These are phyloP conservation scores for Suillus subaureus DNA, from an alignment of 768 basidiomycete species.

Conservation along the genomic window DNA sequence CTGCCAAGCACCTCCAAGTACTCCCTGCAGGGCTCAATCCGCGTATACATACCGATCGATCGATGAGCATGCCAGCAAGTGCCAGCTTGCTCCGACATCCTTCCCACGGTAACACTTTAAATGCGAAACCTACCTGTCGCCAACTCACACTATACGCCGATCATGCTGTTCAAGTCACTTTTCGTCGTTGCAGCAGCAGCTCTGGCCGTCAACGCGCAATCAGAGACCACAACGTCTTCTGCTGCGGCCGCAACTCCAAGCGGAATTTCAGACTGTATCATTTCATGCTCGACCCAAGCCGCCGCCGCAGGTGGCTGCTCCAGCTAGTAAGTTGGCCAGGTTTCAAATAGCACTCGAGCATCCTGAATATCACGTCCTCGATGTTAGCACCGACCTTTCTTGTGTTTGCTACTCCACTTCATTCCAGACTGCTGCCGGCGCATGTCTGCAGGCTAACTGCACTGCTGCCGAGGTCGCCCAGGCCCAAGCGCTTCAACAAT, in stretches of 20 bases:
- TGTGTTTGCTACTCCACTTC: slow-evolving; percentile 42
- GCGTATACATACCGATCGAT: background rate
- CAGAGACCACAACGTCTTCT: background rate
- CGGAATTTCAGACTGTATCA: slow-evolving; percentile 14
- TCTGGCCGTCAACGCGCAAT: slow-evolving; percentile 27
- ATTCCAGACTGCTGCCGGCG: slow-evolving; percentile 37
- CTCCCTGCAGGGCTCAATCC: background rate
- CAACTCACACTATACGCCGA: background rate
- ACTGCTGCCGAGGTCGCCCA: slow-evolving; percentile 29
- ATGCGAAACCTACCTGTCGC: background rate
- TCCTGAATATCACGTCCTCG: background rate
- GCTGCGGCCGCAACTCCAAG: slow-evolving; percentile 5
- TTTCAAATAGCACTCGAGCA: background rate
- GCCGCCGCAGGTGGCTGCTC: background rate
- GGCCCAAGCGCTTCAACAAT: slow-evolving; percentile 33
- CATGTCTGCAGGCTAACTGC: slow-evolving; percentile 41
- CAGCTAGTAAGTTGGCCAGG: slow-evolving; percentile 17
- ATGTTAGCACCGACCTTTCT: slow-evolving; percentile 37
- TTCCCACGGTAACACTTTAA: background rate
- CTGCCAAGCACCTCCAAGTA: background rate
- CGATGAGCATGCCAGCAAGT: background rate
- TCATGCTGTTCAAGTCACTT: slow-evolving; percentile 21
- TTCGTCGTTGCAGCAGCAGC: slow-evolving; percentile 16
- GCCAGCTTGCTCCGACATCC: background rate
- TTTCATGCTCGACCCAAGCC: slow-evolving; percentile 10